These are phyloP conservation scores for Collariella sp. DNA, from an alignment of 495 filamentous ascomycete species.

Conservation along the genomic window DNA sequence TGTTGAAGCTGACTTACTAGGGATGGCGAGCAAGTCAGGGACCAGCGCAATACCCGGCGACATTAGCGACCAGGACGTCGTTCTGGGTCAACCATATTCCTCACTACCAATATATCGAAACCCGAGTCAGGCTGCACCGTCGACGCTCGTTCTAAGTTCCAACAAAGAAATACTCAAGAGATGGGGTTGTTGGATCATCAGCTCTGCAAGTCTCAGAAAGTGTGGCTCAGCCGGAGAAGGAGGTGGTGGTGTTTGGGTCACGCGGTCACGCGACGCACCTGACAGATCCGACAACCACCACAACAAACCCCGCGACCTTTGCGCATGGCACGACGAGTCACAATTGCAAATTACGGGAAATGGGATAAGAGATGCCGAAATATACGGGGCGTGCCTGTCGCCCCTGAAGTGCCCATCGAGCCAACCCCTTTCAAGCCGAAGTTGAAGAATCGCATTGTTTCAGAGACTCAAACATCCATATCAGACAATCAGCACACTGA, in stretches of 20 bases:
- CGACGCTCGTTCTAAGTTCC: not conserved
- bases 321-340: not conserved
- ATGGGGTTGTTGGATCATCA: too few species aligned
- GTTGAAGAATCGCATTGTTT: too few species aligned
- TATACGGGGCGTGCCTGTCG: not conserved
- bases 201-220: too few species aligned
- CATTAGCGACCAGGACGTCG: not conserved
- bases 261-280: conserved; percentile 11
- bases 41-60: not conserved
- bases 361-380: not conserved
- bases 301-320: conserved; percentile 1
- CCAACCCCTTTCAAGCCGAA: too few species aligned
- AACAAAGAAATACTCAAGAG: too few species aligned
- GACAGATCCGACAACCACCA: conserved; percentile 5
- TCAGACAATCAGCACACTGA: not conserved
- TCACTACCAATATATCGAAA: not conserved
- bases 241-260: conserved; percentile 8
- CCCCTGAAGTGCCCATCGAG: too few species aligned
- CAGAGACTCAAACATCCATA: too few species aligned
- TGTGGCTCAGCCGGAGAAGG: not conserved
- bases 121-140: not conserved
- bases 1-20: not conserved
- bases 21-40: not conserved
- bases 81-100: too few species aligned
- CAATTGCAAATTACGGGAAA: not conserved